Conservation (phyloP, 176 grass and related monocot species). For the Rhynchospora tenuis region DNA sequence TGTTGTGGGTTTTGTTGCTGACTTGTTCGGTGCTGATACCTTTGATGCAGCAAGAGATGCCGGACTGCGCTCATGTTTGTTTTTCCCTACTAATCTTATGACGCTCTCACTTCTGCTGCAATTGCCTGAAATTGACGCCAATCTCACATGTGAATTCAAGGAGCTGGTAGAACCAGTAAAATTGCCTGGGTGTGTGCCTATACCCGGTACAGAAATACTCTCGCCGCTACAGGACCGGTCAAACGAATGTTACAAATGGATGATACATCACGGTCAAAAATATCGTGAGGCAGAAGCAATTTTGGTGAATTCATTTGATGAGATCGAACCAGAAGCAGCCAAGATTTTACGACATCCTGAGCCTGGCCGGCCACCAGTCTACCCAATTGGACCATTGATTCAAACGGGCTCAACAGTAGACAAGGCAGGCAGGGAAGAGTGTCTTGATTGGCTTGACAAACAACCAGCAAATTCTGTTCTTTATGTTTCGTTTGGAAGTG, state of each 20-base stretch:
- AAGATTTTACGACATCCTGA: neutral
- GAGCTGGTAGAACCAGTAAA: constrained; percentile 42
- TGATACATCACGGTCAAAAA: constrained; percentile 37
- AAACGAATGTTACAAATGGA: constrained; percentile 30
- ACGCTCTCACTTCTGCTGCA: constrained; percentile 46
- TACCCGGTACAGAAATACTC: constrained; percentile 41
- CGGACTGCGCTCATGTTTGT: constrained; percentile 39
- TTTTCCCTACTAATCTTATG: constrained; percentile 50
- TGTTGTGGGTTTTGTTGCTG: constrained; percentile 40
- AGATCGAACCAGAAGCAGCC: constrained; percentile 34
- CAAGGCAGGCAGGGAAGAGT: neutral
- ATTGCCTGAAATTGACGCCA: constrained; percentile 52
- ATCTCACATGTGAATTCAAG: constrained; percentile 28
- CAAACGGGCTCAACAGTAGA: neutral
- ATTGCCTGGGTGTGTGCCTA: constrained; percentile 63
- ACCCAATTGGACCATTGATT: constrained; percentile 47
- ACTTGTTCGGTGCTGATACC: constrained; percentile 36
- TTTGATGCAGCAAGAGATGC: constrained; percentile 27
- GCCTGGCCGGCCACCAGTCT: constrained; percentile 16
- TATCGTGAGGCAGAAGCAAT: constrained; percentile 26
- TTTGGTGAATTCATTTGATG: constrained; percentile 54
- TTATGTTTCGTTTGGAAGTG: constrained; percentile 58
- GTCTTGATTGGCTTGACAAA: constrained; percentile 44
- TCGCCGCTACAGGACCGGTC: constrained; percentile 29
- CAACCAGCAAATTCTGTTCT: constrained; percentile 47